Evolutionary conservation across 2,329 filamentous ascomycete genomes (phyloP), one percentile per base, ranked within the genome.

Genomic region (Aotearoamyces nothofagi): DNA sequence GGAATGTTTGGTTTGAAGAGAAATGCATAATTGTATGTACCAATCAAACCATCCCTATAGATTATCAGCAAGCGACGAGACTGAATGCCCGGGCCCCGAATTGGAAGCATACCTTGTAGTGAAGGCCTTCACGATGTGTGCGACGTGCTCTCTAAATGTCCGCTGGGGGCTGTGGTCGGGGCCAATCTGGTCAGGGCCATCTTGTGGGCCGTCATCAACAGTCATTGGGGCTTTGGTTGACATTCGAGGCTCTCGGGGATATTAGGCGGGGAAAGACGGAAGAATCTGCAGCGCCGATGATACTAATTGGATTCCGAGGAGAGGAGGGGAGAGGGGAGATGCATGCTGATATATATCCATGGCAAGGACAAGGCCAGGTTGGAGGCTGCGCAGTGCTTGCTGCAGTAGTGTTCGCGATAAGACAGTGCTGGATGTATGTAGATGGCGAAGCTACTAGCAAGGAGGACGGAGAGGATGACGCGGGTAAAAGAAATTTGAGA

Each of bases 1-100:
- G 86, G 86, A 13, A 93, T 54, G 40, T 80, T 84, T 16, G 66
- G 80, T 13, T 60, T 71, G 60, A 92, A 92, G 24, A 92, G 70
- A 46, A 81, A 86, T 19, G 52, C 79, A 64, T 94, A 94, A 62
- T 94, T 79, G 53, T 94, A 94, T 43, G 73, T 64, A 37, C 86
- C 86, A 32, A 94, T 53, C 15, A 93, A 63, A 9, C 86, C 86
- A 2, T 84, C 66, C 36, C 60, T 73, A 25, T 15, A 32, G 13
- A 15, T 10, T 9, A 10, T 27, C 20, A 6, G 22, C 14, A 14
- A 12, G 10, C 10, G 13, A 7, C 5, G 15, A 22, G 17, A 15
- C 6, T 9, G 6, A 24, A n/a, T n/a, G n/a, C n/a, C n/a, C n/a
- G n/a, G n/a, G n/a, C n/a, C n/a, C n/a, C n/a, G n/a, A n/a, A n/a